Evolutionary conservation across 1,284 basidiomycete species (phyloP), one percentile per base, ranked within the genome.

Genomic region (Mycena sp.): DNA sequence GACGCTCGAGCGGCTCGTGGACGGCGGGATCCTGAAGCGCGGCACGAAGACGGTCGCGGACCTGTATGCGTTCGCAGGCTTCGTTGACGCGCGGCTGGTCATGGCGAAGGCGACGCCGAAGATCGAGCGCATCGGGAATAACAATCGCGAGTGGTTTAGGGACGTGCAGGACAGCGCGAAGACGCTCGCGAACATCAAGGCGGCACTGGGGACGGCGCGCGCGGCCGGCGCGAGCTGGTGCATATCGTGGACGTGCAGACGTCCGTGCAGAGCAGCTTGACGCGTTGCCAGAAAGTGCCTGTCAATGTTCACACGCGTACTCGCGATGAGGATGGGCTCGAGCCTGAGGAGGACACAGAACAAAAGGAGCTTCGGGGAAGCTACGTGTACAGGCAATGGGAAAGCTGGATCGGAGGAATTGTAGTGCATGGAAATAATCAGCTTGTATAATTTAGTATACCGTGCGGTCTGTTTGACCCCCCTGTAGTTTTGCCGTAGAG

Each of bases 11-110:
- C 57, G 54, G 10, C 75, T 84, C 16, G 28, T 73, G 4, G 52
- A 61, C 5, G 72, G 74, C n/a, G 80, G 80, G 1, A 69, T 70
- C 54, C 68, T 83, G 19, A 67, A 70, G 6, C 65, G 64, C 21
- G 76, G 72, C 16, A 74, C 76, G 21, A 77, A 75, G 63, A 62
- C 79, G 32, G 70, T 71, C 17, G 72, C 69, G 7, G 77, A 76
- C 55, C 70, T 82, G 29, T 41, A 66, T 2, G 68, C 73, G 14
- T 82, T 81, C 55, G 73, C 70, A 7, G 70, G 69, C 12, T 65
- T 64, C 40, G 72, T 81, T 73, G 79, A 81, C 57, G 62, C 56
- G 11, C 73, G 74, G 63, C 58, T 78, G 9, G 71, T 65, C 17
- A 63, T 46, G 1, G 73, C 70, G 19, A 72, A 72, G 25, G 68